Conservation (phyloP, 768 basidiomycete genomes). For the Suillus ampliporus region DNA sequence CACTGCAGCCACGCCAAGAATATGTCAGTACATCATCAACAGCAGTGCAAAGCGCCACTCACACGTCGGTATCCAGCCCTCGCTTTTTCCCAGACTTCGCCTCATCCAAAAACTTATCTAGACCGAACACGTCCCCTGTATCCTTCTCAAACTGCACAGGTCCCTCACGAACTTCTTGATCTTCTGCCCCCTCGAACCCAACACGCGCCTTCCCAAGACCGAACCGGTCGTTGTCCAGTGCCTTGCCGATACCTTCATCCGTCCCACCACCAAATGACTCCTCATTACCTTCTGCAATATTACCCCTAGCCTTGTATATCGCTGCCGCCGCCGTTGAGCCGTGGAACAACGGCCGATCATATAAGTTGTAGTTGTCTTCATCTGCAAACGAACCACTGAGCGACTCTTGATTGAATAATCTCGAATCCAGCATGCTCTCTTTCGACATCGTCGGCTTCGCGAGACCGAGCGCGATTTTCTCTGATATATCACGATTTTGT, state of each 20-base stretch:
- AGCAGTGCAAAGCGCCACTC: conserved; percentile 34
- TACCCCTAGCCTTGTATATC: conserved; percentile 97
- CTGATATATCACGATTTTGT: conserved; percentile 98
- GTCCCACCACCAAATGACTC: conserved; percentile 95
- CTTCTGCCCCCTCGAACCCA: conserved; percentile 91
- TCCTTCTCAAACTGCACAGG: conserved; percentile 99
- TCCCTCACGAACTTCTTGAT: conserved; percentile 86
- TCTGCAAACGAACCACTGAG: conserved; percentile 82
- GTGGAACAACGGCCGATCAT: conserved; percentile 94
- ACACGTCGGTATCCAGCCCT: conserved; percentile 79
- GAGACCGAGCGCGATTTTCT: conserved; percentile 97
- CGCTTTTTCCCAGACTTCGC: conserved; percentile 95
- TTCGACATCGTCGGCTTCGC: conserved; percentile 97
- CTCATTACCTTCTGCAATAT: conserved; percentile 83
- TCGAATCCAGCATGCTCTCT: conserved; percentile 96
- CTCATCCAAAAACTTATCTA: conserved; percentile 96
- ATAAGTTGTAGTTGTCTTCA: conserved; percentile 93
- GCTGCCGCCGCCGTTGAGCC: conserved; percentile 97
- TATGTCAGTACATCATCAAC: conserved; percentile 10
- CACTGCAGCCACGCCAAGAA: conserved; percentile 38
- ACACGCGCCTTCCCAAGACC: conserved; percentile 81
- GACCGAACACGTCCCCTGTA: conserved; percentile 93
- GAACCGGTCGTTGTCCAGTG: conserved; percentile 93
- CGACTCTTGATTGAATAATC: conserved; percentile 96
- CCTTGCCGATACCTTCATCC: conserved; percentile 91